phyloP scores from a whole-genome alignment of 495 filamentous ascomycete genomes.

The Penicillium macrosclerotiorum region DNA sequence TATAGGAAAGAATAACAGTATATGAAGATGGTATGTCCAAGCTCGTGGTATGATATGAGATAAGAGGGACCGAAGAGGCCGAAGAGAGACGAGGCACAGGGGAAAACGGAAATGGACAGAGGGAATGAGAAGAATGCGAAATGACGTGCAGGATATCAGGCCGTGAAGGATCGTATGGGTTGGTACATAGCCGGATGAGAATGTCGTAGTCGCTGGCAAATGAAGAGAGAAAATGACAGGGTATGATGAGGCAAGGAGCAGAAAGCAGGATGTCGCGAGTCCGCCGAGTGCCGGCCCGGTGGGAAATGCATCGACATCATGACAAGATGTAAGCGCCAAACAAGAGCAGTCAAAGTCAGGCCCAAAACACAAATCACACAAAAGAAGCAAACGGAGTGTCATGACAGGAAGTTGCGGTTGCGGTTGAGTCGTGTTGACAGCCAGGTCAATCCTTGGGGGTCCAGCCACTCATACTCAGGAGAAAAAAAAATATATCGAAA shows the following conservation, averaged over 20 bases:
- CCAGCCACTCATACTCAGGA: constrained; percentile 40
- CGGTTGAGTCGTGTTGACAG: constrained; percentile 41
- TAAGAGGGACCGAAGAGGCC: neutral
- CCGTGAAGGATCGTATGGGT: constrained; percentile 27
- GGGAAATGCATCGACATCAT: constrained; percentile 12
- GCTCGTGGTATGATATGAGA: constrained; percentile 14
- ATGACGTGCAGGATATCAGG: constrained; percentile 14
- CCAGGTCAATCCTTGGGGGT: constrained; percentile 42
- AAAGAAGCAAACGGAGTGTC: constrained; percentile 15
- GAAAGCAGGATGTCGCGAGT: constrained; percentile 1
- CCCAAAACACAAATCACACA: constrained; percentile 2
- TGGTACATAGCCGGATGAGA: constrained; percentile 19
- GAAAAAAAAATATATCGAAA: neutral
- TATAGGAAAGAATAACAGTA: constrained; percentile 6
- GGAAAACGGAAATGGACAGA: neutral
- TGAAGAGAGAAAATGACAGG: constrained; percentile 14
- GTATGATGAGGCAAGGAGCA: constrained; percentile 19
- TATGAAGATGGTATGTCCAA: constrained; percentile 24
- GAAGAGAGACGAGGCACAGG: constrained; percentile 2
- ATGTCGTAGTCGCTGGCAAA: constrained; percentile 18
- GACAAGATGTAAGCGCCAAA: constrained; percentile 12
- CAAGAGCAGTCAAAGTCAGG: constrained; percentile 15
- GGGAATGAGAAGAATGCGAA: constrained; percentile 5
- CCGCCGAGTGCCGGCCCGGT: constrained; percentile 26
- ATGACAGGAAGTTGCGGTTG: constrained; percentile 11